phyloP scores from a whole-genome alignment of 257 asterid genomes.

The Nicotiana benthamiana region DNA sequence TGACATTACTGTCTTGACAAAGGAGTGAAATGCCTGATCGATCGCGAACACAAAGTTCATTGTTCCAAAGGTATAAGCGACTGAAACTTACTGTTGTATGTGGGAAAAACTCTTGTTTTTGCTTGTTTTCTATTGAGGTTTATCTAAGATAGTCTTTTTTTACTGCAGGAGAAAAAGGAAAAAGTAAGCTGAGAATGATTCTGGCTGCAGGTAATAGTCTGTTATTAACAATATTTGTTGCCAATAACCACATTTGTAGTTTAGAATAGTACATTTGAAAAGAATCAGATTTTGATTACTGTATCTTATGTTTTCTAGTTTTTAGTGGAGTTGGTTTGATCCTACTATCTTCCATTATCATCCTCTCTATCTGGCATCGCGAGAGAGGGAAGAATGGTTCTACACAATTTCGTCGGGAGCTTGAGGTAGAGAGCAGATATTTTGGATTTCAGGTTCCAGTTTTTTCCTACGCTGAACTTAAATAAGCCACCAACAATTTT shows the following conservation, averaged over 20 bases:
- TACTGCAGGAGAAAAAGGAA: background rate
- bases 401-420: background rate
- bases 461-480: conserved; percentile 6
- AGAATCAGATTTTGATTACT: background rate
- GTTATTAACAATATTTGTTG: background rate
- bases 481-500: conserved; percentile 7
- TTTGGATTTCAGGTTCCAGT: conserved; percentile 10
- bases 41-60: background rate
- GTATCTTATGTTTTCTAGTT: conserved; percentile 16
- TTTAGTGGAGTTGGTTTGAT: conserved; percentile 2
- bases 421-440: conserved; percentile 5
- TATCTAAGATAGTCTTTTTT: background rate
- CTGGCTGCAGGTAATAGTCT: background rate
- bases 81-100: background rate
- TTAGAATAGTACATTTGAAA: background rate
- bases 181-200: background rate
- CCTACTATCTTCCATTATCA: background rate
- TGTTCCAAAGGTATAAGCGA: conserved; percentile 12
- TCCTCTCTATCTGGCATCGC: background rate
- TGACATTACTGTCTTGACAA: conserved; percentile 16
- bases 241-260: background rate
- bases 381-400: background rate
- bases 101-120: background rate
- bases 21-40: conserved; percentile 27
- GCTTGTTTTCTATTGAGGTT: background rate